Evolutionary conservation across 331 rosid species (phyloP), one percentile per base, ranked within the genome.

Genomic region (Erythrophleum ivorense): DNA sequence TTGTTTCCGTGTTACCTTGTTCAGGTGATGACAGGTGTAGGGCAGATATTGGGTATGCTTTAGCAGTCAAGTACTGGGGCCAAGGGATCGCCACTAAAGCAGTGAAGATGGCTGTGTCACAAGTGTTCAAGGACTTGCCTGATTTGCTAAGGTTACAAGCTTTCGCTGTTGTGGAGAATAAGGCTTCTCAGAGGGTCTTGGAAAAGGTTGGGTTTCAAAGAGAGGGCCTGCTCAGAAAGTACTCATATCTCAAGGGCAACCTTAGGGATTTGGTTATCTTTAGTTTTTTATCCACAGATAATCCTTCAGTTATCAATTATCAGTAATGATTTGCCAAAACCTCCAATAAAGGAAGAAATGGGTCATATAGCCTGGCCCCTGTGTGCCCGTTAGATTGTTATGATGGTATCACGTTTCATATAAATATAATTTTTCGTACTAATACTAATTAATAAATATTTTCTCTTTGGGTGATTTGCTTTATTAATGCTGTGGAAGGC

Each of bases 11-110:
- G 75, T 71, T 78, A 55, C 89, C 72, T 0, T 68, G 83, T 48
- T 80, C 82, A 0, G 88, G 79, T 7, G 88, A 86, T 57, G 86
- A 87, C 2, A 82, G 86, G 81, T 77, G 83, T 9, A 88, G 76
- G 85, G 91, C 90, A 8, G 85, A 87, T 14, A 75, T 91, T 1
- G 91, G 91, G 9, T 88, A 84, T 80, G 91, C 76, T 10, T 0
- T 89, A 48, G 90, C 86, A 15, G 68, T 85, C 7, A 78, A 76
- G 60, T 76, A 83, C 3, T 91, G 93, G 94, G 86, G 91, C 14
- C 84, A 80, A 59, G 96, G 96, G 54, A 85, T 90, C 9, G 73
- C 84, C 52, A 85, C 91, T 45, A 40, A 48, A 53, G 97, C 84
- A 7, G 46, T 87, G 78, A 81, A 76, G 70, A 78, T 71, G 5